Base-by-base conservation (phyloP, 345 rosid species). In the Isatis tinctoria region DNA sequence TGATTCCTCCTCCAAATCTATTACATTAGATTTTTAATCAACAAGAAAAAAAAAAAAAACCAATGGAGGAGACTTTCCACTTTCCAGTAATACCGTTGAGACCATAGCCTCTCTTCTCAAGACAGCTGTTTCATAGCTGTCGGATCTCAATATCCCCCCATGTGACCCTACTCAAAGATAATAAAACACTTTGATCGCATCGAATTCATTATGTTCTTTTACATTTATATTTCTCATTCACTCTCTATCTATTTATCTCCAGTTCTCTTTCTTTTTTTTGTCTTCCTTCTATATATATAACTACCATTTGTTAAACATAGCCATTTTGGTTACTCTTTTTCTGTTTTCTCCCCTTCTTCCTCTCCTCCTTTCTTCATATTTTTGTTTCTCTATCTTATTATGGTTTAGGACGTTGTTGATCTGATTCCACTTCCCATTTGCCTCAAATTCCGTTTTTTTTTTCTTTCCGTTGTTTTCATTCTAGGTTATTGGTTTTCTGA, bases 81-180 rank as follows among this genome's bases (percentile, higher is more conserved):
- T 84, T 88, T 83, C 87, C 85, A 85, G 92, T 88, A 82, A 83
- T 80, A 87, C 91, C 91, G 86, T 88, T 86, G 88, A 87, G 85
- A 70, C 80, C 68, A 48, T 60, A 68, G 64, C 74, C 79, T 58
- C 83, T 67, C 62, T 83, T 82, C 75, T 83, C 81, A 17, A 70
- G 80, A 76, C 91, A 88, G 97, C 96, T 90, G 90, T 82, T 18
- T 78, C 56, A 51, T 87, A 86, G 95, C 91, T 93, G 98, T 90
- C 86, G 76, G 63, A 81, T 74, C 83, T 61, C 75, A 53, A 41
- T 64, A 53, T 70, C 60, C 66, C 53, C 39, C 85, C 72, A 72
- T 72, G 74, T 72, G 86, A 86, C 84, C 87, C 83, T 81, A 81
- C 82, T 81, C 80, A 78, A 54, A 74, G 32, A 64, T 26, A 35